Evolutionary conservation across 176 grass and related monocot genomes (phyloP).

Genomic region (Oryza officinalis): DNA sequence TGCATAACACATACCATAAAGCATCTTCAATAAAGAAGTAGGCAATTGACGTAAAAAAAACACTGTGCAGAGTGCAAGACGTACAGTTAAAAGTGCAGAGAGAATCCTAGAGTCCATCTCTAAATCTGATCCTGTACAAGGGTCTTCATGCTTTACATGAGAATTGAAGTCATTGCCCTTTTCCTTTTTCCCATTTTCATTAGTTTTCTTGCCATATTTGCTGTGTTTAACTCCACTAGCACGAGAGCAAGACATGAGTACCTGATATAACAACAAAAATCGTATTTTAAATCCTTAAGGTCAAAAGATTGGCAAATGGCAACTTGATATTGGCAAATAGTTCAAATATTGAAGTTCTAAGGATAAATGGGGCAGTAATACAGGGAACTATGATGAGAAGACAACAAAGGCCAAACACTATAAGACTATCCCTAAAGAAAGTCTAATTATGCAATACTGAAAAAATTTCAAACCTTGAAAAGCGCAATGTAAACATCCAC

Average conservation of each 20-base stretch:
- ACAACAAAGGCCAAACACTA: not conserved
- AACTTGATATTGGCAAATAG: not conserved
- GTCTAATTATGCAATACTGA: constrained; percentile 22
- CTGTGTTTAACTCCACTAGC: constrained; percentile 42
- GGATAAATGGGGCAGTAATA: not conserved
- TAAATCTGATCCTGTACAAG: constrained; percentile 52
- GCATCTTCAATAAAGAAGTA: not conserved
- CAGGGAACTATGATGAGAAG: constrained; percentile 17
- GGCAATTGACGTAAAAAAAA: not conserved
- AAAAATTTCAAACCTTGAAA: constrained; percentile 72
- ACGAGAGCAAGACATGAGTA: constrained; percentile 68
- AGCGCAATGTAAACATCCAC: constrained; percentile 93
- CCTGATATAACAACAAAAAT: constrained; percentile 47
- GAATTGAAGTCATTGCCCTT: constrained; percentile 47
- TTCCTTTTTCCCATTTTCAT: constrained; percentile 43
- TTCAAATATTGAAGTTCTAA: not conserved
- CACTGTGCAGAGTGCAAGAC: constrained; percentile 25
- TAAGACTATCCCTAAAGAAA: not conserved
- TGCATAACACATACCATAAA: not conserved
- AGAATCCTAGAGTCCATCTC: constrained; percentile 95
- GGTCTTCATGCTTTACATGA: constrained; percentile 48
- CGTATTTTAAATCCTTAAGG: constrained; percentile 1
- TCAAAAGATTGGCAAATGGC: not conserved
- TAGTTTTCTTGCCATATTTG: constrained; percentile 63
- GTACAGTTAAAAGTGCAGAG: constrained; percentile 87